phyloP scores from a whole-genome alignment of 1,284 basidiomycete genomes.

The Cryptococcus sp. region DNA sequence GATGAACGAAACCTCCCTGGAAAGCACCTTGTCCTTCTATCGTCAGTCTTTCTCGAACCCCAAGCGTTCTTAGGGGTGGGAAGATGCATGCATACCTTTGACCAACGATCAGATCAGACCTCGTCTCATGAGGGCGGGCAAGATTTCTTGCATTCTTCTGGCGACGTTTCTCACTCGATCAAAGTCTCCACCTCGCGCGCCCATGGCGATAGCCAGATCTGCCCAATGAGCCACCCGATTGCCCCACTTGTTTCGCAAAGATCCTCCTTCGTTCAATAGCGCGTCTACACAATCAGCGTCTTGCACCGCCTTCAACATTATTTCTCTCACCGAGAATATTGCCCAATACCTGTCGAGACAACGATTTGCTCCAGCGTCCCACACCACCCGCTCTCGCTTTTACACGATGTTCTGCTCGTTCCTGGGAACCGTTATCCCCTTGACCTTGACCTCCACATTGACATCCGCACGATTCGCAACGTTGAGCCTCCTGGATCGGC shows the following conservation, averaged over 20 bases:
- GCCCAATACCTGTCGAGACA: not conserved
- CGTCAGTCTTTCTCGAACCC: no score
- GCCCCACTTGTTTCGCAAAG: not conserved
- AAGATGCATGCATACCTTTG: no score
- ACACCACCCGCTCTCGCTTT: not conserved
- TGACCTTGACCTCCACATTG: not conserved
- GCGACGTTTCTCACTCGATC: conserved; percentile 2
- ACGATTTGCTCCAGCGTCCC: not conserved
- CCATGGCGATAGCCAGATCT: not conserved
- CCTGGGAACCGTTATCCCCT: not conserved
- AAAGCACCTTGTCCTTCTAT: no score
- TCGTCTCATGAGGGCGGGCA: conserved; percentile 1
- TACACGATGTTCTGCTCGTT: no score
- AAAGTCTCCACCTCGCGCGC: not conserved
- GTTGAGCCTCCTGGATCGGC: not conserved
- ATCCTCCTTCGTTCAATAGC: not conserved
- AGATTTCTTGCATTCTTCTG: conserved; percentile 5
- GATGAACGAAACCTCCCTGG: no score
- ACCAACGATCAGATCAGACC: not conserved
- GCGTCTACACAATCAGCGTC: not conserved
- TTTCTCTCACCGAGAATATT: not conserved
- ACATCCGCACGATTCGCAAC: not conserved
- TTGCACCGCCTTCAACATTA: not conserved
- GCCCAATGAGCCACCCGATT: not conserved
- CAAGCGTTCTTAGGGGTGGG: no score